Base-by-base conservation (phyloP, 192 early-diverging fungal genomes). In the Coemansia sp. region DNA sequence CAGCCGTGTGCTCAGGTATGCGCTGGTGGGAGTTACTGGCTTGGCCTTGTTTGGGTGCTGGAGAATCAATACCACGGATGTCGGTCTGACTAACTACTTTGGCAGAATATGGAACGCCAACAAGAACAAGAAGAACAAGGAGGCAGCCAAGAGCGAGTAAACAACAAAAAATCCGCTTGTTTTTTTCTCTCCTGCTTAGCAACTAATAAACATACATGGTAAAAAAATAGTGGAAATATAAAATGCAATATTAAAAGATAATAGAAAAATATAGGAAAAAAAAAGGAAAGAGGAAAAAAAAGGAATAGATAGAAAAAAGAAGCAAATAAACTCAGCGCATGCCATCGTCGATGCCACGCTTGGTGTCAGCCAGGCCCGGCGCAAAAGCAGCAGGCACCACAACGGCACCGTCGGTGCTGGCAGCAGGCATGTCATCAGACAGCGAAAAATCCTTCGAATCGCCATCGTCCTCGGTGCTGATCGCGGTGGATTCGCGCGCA, bases 21-120 rank as follows among this genome's bases (percentile, higher is more conserved):
- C 86, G 61, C 85, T 96, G 38, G 88, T 89, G 35, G 76, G 77
- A 15, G 77, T 86, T 51, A 96, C 97, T 6, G 87, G 90, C 0
- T 76, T 91, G 68, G 75, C 87, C 12, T 74, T 96, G 75, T 89
- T 94, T 74, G 96, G 94, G 34, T 92, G 89, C 70, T 99, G 93
- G 87, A 84, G 91, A 66, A 93, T 99, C 90, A 99, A 99, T 85
- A 96, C 96, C 22, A 90, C 93, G 37, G 97, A 99, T 64, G 87
- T 99, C 66, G 96, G 97, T 32, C 86, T 99, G 68, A 96, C 95
- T 41, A 92, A 92, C 74, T 87, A 95, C 73, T 87, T 95, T 70
- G 85, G 88, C 80, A 87, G 91, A 53, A 54, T 91, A 52, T 97
- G 97, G 97, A 88, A 87, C 66, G 95, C 95, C 61, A 69, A 74